These are phyloP conservation scores for Lolium perenne DNA, from an alignment of 176 grass and related monocot genomes.

Conservation along the genomic window DNA sequence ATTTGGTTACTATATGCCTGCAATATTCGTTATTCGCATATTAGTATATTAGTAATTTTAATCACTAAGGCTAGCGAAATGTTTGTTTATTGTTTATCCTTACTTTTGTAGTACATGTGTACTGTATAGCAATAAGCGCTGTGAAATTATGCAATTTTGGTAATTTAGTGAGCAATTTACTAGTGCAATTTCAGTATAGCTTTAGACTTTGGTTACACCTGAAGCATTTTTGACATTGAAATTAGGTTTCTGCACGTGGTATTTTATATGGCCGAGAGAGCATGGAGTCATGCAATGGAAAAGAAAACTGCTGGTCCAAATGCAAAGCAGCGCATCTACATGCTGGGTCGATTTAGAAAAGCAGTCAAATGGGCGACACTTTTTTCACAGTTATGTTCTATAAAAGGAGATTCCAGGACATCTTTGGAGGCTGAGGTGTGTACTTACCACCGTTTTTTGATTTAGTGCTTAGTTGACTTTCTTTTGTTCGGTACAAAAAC, in stretches of 20 bases:
- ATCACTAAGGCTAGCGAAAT: background rate
- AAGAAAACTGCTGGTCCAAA: conserved; percentile 94
- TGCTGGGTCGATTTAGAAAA: conserved; percentile 95
- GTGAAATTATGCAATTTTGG: conserved; percentile 2
- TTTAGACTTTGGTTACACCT: conserved; percentile 21
- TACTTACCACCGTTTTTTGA: conserved; percentile 19
- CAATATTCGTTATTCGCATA: conserved; percentile 18
- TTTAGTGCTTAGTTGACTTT: conserved; percentile 3
- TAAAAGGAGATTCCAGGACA: conserved; percentile 94
- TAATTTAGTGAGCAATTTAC: background rate
- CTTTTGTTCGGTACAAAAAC: background rate
- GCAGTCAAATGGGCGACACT: conserved; percentile 92
- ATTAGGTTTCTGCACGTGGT: conserved; percentile 87
- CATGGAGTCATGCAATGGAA: conserved; percentile 99
- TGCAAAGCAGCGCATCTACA: conserved; percentile 80
- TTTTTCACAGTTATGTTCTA: conserved; percentile 85
- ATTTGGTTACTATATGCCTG: background rate
- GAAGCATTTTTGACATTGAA: conserved; percentile 36
- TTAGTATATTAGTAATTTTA: background rate
- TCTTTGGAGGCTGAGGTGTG: conserved; percentile 94
- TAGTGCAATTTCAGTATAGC: background rate
- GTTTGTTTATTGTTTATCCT: conserved; percentile 2
- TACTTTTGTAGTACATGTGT: conserved; percentile 23
- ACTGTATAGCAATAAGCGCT: background rate
- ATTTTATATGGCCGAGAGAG: conserved; percentile 94